Conservation (phyloP, 2,329 filamentous ascomycete genomes). For the Aotearoamyces nothofagi region DNA sequence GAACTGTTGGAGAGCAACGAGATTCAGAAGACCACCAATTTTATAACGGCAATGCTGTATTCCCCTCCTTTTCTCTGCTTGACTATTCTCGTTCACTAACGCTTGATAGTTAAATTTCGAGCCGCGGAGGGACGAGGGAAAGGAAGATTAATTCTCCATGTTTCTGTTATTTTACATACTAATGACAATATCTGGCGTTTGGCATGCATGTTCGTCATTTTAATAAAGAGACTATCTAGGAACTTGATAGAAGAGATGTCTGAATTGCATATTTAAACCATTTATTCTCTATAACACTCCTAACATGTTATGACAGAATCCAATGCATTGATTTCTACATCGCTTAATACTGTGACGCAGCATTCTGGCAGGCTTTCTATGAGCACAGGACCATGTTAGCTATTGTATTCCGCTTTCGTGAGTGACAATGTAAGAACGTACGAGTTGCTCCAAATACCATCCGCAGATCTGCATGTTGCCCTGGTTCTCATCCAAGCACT, state of each 20-base stretch:
- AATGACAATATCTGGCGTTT: no score
- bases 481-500: slow-evolving; percentile 90
- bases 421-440: slow-evolving; percentile 21
- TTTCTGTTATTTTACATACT: no score
- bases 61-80: slow-evolving; percentile 4
- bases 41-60: slow-evolving; percentile 84
- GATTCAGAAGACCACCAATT: slow-evolving; percentile 49
- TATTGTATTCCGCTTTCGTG: no score
- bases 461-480: slow-evolving; percentile 93
- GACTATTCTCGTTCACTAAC: slow-evolving; percentile 2
- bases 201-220: no score
- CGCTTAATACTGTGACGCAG: slow-evolving; percentile 57
- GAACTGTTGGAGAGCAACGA: slow-evolving; percentile 38
- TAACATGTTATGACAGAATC: no score
- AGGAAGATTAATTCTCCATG: slow-evolving; percentile 2
- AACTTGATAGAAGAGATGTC: background rate
- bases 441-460: slow-evolving; percentile 95
- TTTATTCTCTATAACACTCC: background rate
- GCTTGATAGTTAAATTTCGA: slow-evolving; percentile 8
- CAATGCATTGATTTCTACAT: no score
- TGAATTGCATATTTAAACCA: no score
- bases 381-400: slow-evolving; percentile 15
- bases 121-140: slow-evolving; percentile 5
- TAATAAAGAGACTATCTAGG: no score
- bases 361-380: slow-evolving; percentile 68